These are phyloP conservation scores for Nymphaea thermarum DNA, from an alignment of 164 flowering plant genomes.

Conservation along the genomic window DNA sequence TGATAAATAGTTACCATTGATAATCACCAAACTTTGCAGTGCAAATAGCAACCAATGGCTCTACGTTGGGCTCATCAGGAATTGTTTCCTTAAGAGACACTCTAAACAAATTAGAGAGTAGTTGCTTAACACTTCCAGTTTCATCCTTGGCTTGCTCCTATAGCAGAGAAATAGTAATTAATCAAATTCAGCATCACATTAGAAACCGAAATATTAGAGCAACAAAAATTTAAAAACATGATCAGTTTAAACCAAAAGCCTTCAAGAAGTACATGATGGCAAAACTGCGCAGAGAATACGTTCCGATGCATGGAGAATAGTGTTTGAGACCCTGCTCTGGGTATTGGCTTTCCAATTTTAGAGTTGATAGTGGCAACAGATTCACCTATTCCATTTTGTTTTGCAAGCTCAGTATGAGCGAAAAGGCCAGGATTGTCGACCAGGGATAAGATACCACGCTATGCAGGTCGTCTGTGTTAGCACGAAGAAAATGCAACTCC, in stretches of 20 bases:
- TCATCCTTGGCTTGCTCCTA: constrained; percentile 32
- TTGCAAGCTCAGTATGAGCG: not conserved
- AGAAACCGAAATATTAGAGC: not conserved
- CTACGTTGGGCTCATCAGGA: constrained; percentile 44
- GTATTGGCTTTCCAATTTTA: not conserved
- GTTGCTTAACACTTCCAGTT: constrained; percentile 49
- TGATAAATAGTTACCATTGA: constrained; percentile 43
- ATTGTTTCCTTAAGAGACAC: constrained; percentile 41
- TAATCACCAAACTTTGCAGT: constrained; percentile 74
- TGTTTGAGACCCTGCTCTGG: too few species aligned
- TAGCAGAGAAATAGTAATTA: not conserved
- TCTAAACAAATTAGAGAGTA: constrained; percentile 48
- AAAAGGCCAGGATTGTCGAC: too few species aligned
- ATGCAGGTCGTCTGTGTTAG: not conserved
- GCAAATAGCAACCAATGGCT: constrained; percentile 53
- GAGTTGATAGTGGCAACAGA: too few species aligned
- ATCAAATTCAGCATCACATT: too few species aligned
- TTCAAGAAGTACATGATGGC: not conserved
- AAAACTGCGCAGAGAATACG: not conserved
- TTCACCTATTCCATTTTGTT: too few species aligned
- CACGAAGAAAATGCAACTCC: not conserved
- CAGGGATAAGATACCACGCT: too few species aligned
- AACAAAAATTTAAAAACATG: not conserved
- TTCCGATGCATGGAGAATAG: too few species aligned
- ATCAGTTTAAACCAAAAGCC: not conserved